These are phyloP conservation scores for Calonectria pteridis DNA, from an alignment of 2,329 filamentous ascomycete genomes.

Conservation along the genomic window DNA sequence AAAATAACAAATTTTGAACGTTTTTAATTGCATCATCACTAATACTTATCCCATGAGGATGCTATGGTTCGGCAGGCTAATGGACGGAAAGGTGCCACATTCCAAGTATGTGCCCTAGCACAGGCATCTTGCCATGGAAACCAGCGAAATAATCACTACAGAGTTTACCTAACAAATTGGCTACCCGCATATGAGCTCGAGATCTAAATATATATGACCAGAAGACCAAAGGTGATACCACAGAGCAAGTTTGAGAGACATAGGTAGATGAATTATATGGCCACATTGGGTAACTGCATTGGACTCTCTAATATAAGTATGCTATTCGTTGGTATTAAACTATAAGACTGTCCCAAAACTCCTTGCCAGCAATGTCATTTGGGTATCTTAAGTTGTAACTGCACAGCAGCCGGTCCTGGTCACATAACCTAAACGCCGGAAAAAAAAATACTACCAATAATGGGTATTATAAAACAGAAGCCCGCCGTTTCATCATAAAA, in stretches of 20 bases:
- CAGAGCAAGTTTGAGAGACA: not conserved
- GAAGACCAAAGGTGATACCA: not conserved
- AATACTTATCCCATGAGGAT: not conserved
- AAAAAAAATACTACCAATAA: not conserved
- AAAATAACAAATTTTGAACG: not conserved
- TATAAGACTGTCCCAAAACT: slow-evolving; percentile 1
- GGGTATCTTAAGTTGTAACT: slow-evolving; percentile 9
- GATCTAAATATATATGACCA: not conserved
- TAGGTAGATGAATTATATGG: not conserved
- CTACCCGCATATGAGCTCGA: not conserved
- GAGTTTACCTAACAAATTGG: not conserved
- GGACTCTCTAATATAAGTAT: slow-evolving; percentile 16
- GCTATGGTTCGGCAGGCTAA: not conserved
- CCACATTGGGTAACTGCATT: not conserved
- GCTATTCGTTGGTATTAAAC: not conserved
- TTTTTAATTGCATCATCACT: not conserved
- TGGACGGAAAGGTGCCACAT: not conserved
- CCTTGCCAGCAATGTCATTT: slow-evolving; percentile 1
- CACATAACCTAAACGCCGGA: not conserved
- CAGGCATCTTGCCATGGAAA: not conserved
- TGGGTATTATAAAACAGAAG: not conserved
- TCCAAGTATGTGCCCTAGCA: not conserved
- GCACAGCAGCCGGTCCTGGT: slow-evolving; percentile 10
- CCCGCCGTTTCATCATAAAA: not conserved
- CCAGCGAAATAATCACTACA: not conserved